phyloP scores from a whole-genome alignment of 768 basidiomycete species.

The Termitomyces heimii region DNA sequence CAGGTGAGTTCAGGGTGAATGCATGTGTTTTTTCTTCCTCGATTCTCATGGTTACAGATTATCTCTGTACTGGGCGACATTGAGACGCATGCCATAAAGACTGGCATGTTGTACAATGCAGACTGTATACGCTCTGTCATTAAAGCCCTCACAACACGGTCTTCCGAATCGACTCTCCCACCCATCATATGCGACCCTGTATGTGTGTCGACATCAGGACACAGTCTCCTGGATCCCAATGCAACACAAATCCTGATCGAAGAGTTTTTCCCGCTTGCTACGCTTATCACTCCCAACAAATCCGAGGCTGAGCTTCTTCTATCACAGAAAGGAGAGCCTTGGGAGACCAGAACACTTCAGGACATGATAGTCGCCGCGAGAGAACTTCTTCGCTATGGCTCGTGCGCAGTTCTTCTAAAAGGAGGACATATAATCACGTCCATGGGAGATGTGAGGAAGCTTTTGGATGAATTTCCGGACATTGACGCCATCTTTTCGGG shows the following conservation, averaged over 20 bases:
- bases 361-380: constrained; percentile 59
- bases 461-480: constrained; percentile 21
- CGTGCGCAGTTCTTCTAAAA: constrained; percentile 67
- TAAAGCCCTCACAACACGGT: constrained; percentile 38
- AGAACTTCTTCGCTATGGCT: constrained; percentile 41
- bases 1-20: constrained; percentile 45
- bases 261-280: constrained; percentile 66
- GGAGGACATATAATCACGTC: constrained; percentile 69
- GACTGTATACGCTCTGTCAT: constrained; percentile 48
- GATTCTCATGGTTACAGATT: constrained; percentile 41
- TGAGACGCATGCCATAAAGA: constrained; percentile 70
- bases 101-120: constrained; percentile 79
- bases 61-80: constrained; percentile 68
- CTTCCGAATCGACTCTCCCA: constrained; percentile 25
- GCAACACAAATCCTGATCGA: constrained; percentile 56
- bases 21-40: not conserved
- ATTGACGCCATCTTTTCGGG: constrained; percentile 39
- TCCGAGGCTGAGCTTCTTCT: constrained; percentile 72
- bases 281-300: constrained; percentile 81
- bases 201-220: constrained; percentile 86
- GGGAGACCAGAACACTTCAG: constrained; percentile 36
- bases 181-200: constrained; percentile 85
- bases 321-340: constrained; percentile 23
- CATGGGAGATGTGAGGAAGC: constrained; percentile 34
- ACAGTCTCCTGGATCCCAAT: constrained; percentile 61